Percentiles rank a stretch among this genome's conserved stretches.
phyloP scores from a whole-genome alignment of 768 basidiomycete genomes.

The Punctularia strigosozonata region DNA sequence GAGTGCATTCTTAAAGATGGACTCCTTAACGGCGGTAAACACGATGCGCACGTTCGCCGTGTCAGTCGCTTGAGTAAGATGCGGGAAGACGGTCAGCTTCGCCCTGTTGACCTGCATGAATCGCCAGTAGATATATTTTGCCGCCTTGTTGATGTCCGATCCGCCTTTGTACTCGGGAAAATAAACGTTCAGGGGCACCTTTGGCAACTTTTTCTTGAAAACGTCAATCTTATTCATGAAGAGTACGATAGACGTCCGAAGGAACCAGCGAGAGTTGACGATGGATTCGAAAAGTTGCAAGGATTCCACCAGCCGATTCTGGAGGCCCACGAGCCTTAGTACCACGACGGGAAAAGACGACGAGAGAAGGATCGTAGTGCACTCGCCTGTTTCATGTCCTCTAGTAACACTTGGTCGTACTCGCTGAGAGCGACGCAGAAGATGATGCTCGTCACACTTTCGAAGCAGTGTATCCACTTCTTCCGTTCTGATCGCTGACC shows the following conservation, averaged over 20 bases:
- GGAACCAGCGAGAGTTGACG: conserved; percentile 74
- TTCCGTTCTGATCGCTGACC: conserved; percentile 52
- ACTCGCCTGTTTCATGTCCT: conserved; percentile 53
- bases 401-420: conserved; percentile 63
- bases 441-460: conserved; percentile 71
- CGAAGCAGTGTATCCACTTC: conserved; percentile 58
- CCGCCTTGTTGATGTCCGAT: conserved; percentile 84
- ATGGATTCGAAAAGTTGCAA: conserved; percentile 66
- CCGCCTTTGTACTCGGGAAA: conserved; percentile 89
- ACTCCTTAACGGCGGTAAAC: conserved; percentile 85
- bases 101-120: conserved; percentile 90
- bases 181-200: conserved; percentile 58
- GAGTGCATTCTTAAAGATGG: conserved; percentile 82
- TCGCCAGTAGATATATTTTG: conserved; percentile 89
- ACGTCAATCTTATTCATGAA: conserved; percentile 68
- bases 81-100: conserved; percentile 79
- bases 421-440: conserved; percentile 69
- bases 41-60: conserved; percentile 74
- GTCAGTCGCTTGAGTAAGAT: conserved; percentile 85
- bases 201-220: conserved; percentile 63
- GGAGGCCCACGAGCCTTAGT: conserved; percentile 1
- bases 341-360: background rate
- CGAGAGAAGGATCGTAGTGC: background rate
- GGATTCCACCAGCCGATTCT: conserved; percentile 73
- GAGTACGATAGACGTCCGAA: conserved; percentile 52